Base-by-base conservation (phyloP, 495 filamentous ascomycete species). In the Trichoderma orchidacearum region DNA sequence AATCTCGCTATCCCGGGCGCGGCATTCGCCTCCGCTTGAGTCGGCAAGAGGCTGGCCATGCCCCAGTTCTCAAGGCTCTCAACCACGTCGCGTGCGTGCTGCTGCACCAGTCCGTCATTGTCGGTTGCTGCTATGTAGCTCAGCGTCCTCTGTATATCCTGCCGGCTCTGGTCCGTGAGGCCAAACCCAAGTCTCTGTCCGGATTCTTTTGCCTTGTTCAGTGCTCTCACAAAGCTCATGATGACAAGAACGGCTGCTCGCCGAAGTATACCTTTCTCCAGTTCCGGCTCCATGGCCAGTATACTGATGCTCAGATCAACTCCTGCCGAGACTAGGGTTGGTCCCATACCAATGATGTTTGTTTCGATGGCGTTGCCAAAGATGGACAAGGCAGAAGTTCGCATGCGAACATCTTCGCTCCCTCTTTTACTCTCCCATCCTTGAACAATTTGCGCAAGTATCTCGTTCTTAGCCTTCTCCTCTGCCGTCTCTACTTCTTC, bases 341-440 rank as follows among this genome's bases (percentile, higher is more conserved):
- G 64, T 0, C 79, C 82, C 2, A 93, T 64, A 0, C 82, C 84
- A 1, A 70, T 66, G 7, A 88, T 70, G 56, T 87, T 85, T 0
- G 79, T 81, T 65, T 90, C 84, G 1, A 90, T 70, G 0, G 80
- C 80, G 0, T 71, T 73, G 0, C 80, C 80, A 18, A 93, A 72
- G 17, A 95, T 79, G 5, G 85, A 86, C 0, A 95, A 67, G 3
- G 89, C 88, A 0, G 88, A 93, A 8, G 87, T 76, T 5, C 90
- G 81, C 34, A 90, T 76, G 13, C 90, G 77, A 2, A 92, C 72
- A 62, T 95, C 89, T 61, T 95, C 90, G 18, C 78, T 74, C 0
- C 79, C 76, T 1, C 82, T 79, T 53, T 79, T 85, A 38, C 77
- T 76, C 54, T 83, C 80, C 90, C 90, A 95, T 5, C 85, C 85